Conservation (phyloP, 2,329 filamentous ascomycete species). For the Cladophialophora psammophila region DNA sequence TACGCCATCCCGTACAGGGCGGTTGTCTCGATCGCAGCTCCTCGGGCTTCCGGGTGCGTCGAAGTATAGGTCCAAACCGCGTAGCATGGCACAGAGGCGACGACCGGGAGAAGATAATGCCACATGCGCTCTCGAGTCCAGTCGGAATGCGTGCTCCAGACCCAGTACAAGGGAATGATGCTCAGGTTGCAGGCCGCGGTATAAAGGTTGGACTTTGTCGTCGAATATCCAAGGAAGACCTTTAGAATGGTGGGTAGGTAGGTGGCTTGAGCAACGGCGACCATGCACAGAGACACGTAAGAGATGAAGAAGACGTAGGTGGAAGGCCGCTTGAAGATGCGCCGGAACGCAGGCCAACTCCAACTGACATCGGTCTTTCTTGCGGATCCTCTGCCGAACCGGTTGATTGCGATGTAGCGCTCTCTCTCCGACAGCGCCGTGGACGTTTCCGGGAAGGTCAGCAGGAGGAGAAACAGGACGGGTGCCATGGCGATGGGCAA, state of each 20-base stretch:
- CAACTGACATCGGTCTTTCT: conserved; percentile 35
- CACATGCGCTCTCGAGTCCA: conserved; percentile 40
- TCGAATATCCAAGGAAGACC: conserved; percentile 31
- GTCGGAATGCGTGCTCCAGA: conserved; percentile 35
- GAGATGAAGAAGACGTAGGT: conserved; percentile 38
- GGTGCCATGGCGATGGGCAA: conserved; percentile 12
- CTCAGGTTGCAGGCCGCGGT: conserved; percentile 36
- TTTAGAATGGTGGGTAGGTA: conserved; percentile 31
- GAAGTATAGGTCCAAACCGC: conserved; percentile 39
- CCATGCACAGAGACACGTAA: conserved; percentile 35
- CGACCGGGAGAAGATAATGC: conserved; percentile 37
- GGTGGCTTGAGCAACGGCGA: conserved; percentile 35
- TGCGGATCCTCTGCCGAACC: conserved; percentile 35
- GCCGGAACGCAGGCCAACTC: conserved; percentile 32
- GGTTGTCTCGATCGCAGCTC: conserved; percentile 27
- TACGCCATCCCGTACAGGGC: conserved; percentile 37
- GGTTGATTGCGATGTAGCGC: conserved; percentile 37
- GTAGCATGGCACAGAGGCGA: conserved; percentile 37
- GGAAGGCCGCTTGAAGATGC: conserved; percentile 36
- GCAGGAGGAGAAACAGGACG: conserved; percentile 31
- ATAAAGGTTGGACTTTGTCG: conserved; percentile 37
- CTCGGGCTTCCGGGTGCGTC: conserved; percentile 21
- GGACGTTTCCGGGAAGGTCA: conserved; percentile 36
- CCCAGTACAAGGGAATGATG: conserved; percentile 32
- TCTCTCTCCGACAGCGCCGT: conserved; percentile 34